Evolutionary conservation across 2,329 filamentous ascomycete species (phyloP).

Genomic region (Calonectria hongkongensis): DNA sequence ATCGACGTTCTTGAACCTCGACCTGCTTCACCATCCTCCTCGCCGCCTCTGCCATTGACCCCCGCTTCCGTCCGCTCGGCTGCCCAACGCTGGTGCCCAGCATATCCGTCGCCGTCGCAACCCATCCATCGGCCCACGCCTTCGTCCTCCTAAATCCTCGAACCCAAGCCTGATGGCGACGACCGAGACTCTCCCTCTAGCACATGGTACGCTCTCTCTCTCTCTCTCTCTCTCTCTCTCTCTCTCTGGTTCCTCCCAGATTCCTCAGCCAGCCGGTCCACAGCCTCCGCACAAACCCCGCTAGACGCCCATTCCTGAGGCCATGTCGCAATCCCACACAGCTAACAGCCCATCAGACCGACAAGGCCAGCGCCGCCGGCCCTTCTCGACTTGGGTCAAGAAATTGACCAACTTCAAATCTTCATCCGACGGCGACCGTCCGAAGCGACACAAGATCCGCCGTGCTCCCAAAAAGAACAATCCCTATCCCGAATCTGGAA

Average conservation of each 20-base stretch:
- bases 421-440: conserved; percentile 75
- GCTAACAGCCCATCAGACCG: conserved; percentile 75
- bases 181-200: conserved; percentile 51
- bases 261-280: conserved; percentile 10
- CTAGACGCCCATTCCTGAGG: conserved; percentile 18
- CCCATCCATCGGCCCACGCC: conserved; percentile 36
- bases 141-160: conserved; percentile 38
- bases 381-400: conserved; percentile 96
- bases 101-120: conserved; percentile 20
- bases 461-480: conserved; percentile 83
- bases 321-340: conserved; percentile 34
- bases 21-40: conserved; percentile 35
- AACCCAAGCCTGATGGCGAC: conserved; percentile 50
- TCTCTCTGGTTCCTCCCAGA: background rate
- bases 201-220: conserved; percentile 49
- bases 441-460: conserved; percentile 70
- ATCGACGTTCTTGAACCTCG: conserved; percentile 30
- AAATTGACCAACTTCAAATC: conserved; percentile 91
- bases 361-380: conserved; percentile 81
- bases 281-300: conserved; percentile 37
- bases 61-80: conserved; percentile 40
- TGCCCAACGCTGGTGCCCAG: conserved; percentile 49
- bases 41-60: conserved; percentile 40
- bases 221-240: background rate
- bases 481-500: conserved; percentile 91